These are phyloP conservation scores for Cercophora scortea DNA, from an alignment of 495 filamentous ascomycete genomes.

Conservation along the genomic window DNA sequence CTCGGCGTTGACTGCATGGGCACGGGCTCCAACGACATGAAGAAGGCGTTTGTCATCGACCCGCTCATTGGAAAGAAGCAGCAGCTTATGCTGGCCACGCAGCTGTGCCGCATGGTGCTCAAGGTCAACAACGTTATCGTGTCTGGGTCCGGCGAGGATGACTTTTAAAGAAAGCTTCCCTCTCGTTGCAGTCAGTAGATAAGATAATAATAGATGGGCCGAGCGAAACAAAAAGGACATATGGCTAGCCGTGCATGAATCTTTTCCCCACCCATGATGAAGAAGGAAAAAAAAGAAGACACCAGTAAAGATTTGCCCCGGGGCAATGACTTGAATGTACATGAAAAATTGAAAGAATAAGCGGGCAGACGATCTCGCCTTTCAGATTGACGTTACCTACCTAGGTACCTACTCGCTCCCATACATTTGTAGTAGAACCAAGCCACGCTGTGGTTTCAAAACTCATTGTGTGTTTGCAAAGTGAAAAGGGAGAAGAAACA, in stretches of 20 bases:
- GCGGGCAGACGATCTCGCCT: background rate
- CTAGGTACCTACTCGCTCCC: too few relatives aligned
- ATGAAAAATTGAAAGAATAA: background rate
- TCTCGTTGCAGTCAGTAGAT: background rate
- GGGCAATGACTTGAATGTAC: background rate
- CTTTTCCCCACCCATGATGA: too few relatives aligned
- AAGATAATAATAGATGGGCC: background rate
- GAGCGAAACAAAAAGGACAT: background rate
- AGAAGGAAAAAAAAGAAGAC: too few relatives aligned
- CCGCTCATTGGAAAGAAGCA: conserved; percentile 95
- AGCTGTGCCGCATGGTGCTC: conserved; percentile 97
- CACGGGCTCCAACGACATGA: conserved; percentile 91
- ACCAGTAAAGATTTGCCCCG: too few relatives aligned
- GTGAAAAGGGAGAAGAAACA: too few relatives aligned
- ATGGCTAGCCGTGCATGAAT: too few relatives aligned
- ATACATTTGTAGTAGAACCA: background rate
- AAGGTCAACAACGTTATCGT: conserved; percentile 98
- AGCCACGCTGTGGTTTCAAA: background rate
- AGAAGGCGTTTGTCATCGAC: conserved; percentile 94
- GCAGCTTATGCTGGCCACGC: conserved; percentile 90
- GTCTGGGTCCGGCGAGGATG: conserved; percentile 81
- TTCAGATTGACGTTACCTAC: background rate
- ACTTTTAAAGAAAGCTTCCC: conserved; percentile 53
- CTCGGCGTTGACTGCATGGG: conserved; percentile 98
- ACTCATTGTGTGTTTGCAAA: too few relatives aligned